phyloP scores from a whole-genome alignment of 2,329 filamentous ascomycete species.

The Cyphellophora attinorum region DNA sequence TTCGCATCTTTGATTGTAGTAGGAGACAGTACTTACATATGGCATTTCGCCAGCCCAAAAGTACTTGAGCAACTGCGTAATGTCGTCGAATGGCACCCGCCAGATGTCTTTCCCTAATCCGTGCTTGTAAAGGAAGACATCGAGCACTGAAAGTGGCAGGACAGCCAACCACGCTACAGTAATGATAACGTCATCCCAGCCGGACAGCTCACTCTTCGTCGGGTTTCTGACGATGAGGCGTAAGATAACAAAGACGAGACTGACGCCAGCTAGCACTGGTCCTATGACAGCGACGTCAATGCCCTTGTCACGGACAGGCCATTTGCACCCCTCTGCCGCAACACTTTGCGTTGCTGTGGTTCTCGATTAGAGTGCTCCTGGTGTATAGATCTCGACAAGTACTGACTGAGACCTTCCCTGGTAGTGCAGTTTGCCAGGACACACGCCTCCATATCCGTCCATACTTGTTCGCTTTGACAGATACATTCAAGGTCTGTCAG shows the following conservation, averaged over 20 bases:
- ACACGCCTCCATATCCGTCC: conserved; percentile 23
- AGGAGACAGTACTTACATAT: no score
- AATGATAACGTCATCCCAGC: conserved; percentile 31
- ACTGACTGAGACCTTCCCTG: conserved; percentile 25
- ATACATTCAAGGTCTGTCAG: conserved; percentile 28
- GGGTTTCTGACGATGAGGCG: conserved; percentile 24
- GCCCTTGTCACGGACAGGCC: conserved; percentile 26
- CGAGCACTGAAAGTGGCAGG: neutral
- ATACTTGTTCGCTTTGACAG: conserved; percentile 26
- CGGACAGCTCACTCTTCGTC: conserved; percentile 25
- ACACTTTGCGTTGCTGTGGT: conserved; percentile 31
- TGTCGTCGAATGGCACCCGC: conserved; percentile 32
- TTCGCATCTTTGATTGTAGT: no score
- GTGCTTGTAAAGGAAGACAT: conserved; percentile 20
- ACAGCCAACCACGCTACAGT: neutral
- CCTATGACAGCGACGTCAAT: conserved; percentile 23
- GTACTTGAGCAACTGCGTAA: conserved; percentile 32
- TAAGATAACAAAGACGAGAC: conserved; percentile 22
- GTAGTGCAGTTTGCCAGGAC: conserved; percentile 25
- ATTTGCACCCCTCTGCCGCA: conserved; percentile 28
- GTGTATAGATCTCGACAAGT: conserved; percentile 2
- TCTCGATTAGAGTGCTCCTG: no score
- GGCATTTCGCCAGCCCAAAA: conserved; percentile 18
- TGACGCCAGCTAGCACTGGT: conserved; percentile 24
- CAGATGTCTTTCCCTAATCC: conserved; percentile 38